Conservation (phyloP, 73 alveolate genomes). For the Effrenium voratum region DNA sequence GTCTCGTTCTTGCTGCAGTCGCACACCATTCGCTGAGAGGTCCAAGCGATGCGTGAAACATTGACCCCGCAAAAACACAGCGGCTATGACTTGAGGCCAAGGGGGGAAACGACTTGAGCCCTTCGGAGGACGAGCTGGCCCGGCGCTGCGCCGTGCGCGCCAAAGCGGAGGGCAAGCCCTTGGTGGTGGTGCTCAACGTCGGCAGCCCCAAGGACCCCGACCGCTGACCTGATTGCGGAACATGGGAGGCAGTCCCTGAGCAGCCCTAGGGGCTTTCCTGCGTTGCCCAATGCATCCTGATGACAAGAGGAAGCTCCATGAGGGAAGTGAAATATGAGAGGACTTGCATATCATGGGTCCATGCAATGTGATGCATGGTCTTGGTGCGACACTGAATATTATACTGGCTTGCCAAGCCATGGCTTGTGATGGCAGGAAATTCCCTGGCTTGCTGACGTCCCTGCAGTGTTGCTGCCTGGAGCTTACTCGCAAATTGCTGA, state of each 20-base stretch:
- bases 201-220: constrained; percentile 65
- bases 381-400: too few relatives aligned
- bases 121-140: constrained; percentile 52
- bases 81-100: not conserved
- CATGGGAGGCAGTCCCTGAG: not conserved
- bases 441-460: constrained; percentile 27
- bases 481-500: too few relatives aligned
- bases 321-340: too few relatives aligned
- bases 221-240: not conserved
- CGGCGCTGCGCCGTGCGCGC: constrained; percentile 54
- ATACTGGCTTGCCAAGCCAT: too few relatives aligned
- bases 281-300: too few relatives aligned
- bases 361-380: too few relatives aligned
- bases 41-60: too few relatives aligned
- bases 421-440: constrained; percentile 81
- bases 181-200: constrained; percentile 80
- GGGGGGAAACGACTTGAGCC: not conserved
- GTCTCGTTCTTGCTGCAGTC: not conserved
- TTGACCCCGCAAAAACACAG: not conserved
- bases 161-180: constrained; percentile 5
- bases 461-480: constrained; percentile 22
- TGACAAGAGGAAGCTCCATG: too few relatives aligned
- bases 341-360: too few relatives aligned
- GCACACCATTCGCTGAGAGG: not conserved
- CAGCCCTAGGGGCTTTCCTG: too few relatives aligned